Percentiles rank a stretch among this genome's conserved stretches.
Conservation (phyloP, 306 rosid species). For the Trifolium repens region DNA sequence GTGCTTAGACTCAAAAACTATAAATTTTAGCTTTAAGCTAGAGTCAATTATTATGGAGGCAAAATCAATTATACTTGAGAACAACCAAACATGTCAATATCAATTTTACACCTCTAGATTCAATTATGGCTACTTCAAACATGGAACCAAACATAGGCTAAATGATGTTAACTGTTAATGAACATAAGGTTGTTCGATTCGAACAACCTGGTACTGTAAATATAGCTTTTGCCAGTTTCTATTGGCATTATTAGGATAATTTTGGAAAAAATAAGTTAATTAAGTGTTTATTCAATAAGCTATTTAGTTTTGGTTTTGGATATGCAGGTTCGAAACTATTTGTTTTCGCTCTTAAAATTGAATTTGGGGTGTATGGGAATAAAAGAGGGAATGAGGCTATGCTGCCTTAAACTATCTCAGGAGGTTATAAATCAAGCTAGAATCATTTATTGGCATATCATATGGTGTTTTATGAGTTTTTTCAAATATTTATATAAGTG, state of each 20-base stretch:
- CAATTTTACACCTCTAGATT: no score
- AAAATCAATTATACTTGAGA: no score
- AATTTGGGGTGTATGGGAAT: neutral
- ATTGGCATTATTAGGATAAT: neutral
- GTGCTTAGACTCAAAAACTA: no score
- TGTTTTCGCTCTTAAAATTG: neutral
- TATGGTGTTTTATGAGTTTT: neutral
- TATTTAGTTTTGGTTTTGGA: neutral
- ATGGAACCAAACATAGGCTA: no score
- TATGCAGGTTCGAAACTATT: no score
- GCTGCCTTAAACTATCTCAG: neutral
- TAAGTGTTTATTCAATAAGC: neutral
- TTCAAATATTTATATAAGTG: neutral
- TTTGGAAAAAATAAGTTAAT: neutral
- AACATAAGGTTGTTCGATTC: slow-evolving; percentile 29
- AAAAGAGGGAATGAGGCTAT: neutral
- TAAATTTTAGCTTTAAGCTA: no score
- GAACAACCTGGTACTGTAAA: neutral
- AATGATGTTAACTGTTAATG: neutral
- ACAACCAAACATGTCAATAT: no score
- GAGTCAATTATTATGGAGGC: no score
- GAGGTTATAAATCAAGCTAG: neutral
- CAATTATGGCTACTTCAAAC: no score
- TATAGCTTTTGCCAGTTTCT: slow-evolving; percentile 5
- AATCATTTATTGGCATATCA: neutral